Evolutionary conservation across 768 basidiomycete species (phyloP).

Genomic region (Gautieria morchelliformis): DNA sequence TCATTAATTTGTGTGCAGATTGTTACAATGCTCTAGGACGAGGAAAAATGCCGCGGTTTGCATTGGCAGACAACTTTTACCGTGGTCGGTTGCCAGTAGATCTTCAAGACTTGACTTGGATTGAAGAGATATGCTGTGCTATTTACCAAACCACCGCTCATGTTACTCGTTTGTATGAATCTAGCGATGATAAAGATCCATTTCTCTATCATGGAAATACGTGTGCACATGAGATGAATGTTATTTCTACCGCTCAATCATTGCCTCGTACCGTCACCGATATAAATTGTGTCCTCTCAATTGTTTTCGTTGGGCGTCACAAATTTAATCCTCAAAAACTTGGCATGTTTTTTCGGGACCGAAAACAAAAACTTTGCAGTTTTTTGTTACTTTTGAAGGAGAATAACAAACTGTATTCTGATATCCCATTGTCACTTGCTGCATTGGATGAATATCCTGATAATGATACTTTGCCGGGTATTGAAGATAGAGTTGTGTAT

Average conservation of each 20-base stretch:
- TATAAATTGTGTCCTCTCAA: conserved; percentile 16
- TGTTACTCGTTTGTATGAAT: conserved; percentile 19
- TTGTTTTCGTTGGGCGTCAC: conserved; percentile 23
- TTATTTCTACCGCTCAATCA: conserved; percentile 19
- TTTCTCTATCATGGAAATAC: conserved; percentile 24
- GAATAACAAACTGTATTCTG: conserved; percentile 26
- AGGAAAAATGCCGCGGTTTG: not conserved
- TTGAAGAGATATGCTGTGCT: conserved; percentile 23
- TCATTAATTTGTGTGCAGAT: too few species aligned
- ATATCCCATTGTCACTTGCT: conserved; percentile 19
- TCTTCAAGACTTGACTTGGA: conserved; percentile 19
- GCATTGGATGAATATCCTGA: conserved; percentile 14
- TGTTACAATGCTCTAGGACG: too few species aligned
- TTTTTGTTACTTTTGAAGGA: conserved; percentile 29
- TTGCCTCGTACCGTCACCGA: conserved; percentile 20
- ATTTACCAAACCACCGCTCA: conserved; percentile 20
- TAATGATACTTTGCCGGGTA: conserved; percentile 17
- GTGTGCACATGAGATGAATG: conserved; percentile 25
- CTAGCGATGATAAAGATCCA: conserved; percentile 16
- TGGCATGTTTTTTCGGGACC: conserved; percentile 17
- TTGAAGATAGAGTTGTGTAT: conserved; percentile 19
- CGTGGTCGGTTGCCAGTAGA: conserved; percentile 15
- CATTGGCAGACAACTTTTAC: conserved; percentile 17
- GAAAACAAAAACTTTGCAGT: conserved; percentile 19
- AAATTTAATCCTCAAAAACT: conserved; percentile 13